These are phyloP conservation scores for Fagopyrum esculentum DNA, from an alignment of 148 eudicot species.

Conservation along the genomic window DNA sequence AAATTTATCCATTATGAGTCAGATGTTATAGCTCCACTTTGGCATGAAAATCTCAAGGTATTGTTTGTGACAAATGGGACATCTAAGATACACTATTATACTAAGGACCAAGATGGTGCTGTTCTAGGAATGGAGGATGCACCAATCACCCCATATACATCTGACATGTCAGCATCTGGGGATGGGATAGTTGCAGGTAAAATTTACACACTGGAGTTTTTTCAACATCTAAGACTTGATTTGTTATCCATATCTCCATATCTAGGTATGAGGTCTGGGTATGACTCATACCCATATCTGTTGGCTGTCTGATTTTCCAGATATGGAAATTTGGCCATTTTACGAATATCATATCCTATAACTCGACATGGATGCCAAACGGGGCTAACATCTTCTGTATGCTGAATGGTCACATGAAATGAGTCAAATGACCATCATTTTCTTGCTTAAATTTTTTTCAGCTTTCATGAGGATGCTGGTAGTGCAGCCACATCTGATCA, in stretches of 20 bases:
- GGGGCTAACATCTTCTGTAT: too few relatives aligned
- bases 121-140: constrained; percentile 83
- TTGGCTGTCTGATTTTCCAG: too few relatives aligned
- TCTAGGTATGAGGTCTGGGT: too few relatives aligned
- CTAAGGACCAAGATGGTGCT: constrained; percentile 62
- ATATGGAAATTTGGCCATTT: too few relatives aligned
- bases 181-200: constrained; percentile 97
- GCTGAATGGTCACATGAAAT: too few relatives aligned
- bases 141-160: constrained; percentile 84
- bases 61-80: constrained; percentile 94
- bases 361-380: too few relatives aligned
- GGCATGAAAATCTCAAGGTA: constrained; percentile 86
- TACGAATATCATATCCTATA: too few relatives aligned
- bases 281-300: too few relatives aligned
- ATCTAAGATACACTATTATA: constrained; percentile 84
- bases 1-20: constrained; percentile 69
- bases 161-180: constrained; percentile 90
- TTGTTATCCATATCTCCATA: too few relatives aligned
- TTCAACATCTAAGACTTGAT: too few relatives aligned
- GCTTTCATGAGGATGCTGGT: constrained; percentile 80
- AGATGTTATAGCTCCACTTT: constrained; percentile 55
- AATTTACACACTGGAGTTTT: background rate
- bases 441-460: constrained; percentile 18
- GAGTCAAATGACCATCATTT: too few relatives aligned
- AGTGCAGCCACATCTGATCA: constrained; percentile 69